Conservation (phyloP, 129 eudicot genomes). For the Solidago caesia region DNA sequence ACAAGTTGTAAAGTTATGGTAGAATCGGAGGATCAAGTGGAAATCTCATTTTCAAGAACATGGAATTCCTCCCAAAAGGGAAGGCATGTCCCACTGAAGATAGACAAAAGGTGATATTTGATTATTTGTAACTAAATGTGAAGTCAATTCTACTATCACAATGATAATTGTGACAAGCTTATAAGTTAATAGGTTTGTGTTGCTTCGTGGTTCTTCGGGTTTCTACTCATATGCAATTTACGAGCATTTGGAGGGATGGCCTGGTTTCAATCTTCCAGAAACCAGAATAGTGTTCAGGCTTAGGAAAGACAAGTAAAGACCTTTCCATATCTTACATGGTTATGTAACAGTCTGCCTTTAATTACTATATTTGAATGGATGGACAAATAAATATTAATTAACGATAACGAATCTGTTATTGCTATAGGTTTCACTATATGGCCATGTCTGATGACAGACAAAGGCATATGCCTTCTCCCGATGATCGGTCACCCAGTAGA, state of each 20-base stretch:
- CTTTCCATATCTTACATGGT: neutral
- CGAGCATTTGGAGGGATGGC: conserved; percentile 53
- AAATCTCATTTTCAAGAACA: conserved; percentile 48
- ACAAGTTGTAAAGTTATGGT: conserved; percentile 34
- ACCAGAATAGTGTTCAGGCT: conserved; percentile 61
- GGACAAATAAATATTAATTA: neutral
- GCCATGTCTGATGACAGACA: conserved; percentile 68
- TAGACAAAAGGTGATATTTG: conserved; percentile 45
- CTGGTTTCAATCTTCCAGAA: conserved; percentile 50
- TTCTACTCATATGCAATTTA: conserved; percentile 59
- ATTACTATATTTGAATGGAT: neutral
- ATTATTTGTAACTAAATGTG: neutral
- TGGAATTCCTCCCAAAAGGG: conserved; percentile 47
- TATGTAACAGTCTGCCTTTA: neutral
- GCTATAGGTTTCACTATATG: conserved; percentile 72
- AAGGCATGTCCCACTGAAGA: conserved; percentile 35
- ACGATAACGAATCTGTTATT: neutral
- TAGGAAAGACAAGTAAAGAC: conserved; percentile 49
- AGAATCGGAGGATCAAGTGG: conserved; percentile 47
- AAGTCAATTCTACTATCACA: neutral
- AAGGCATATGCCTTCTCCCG: conserved; percentile 64
- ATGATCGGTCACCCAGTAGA: conserved; percentile 56
- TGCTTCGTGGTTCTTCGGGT: conserved; percentile 62
- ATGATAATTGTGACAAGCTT: neutral
- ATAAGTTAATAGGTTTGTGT: conserved; percentile 40